Percentiles rank a stretch among this genome's conserved stretches.
These are phyloP conservation scores for Kondoa subrosea DNA, from an alignment of 768 basidiomycete genomes.

Conservation along the genomic window DNA sequence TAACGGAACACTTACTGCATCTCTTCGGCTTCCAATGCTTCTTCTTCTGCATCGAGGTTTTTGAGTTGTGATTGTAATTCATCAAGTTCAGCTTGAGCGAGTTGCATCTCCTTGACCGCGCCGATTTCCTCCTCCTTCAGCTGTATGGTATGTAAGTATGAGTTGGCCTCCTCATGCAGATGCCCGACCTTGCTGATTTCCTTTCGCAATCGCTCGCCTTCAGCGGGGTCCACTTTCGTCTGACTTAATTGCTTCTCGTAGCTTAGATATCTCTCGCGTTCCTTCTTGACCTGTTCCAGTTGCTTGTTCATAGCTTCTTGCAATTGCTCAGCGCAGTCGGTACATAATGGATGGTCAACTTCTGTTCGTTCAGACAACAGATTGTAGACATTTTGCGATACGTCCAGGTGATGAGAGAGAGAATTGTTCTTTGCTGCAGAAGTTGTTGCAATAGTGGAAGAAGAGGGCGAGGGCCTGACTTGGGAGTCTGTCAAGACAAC, in stretches of 20 bases:
- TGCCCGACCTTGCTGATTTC: constrained; percentile 39
- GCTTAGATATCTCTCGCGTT: constrained; percentile 54
- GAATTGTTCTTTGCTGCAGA: constrained; percentile 37
- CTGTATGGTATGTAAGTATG: constrained; percentile 32
- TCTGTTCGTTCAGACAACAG: constrained; percentile 58
- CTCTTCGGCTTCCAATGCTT: constrained; percentile 61
- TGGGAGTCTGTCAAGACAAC: constrained; percentile 60
- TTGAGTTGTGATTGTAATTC: constrained; percentile 57
- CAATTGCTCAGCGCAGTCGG: constrained; percentile 76
- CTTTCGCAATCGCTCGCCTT: constrained; percentile 47
- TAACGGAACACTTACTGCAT: constrained; percentile 44
- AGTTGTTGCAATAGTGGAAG: constrained; percentile 29
- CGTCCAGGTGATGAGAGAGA: constrained; percentile 44
- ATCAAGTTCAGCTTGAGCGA: constrained; percentile 56
- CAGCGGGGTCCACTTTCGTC: constrained; percentile 16
- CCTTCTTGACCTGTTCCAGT: constrained; percentile 53
- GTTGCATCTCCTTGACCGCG: constrained; percentile 44
- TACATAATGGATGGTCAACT: constrained; percentile 54
- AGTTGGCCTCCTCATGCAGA: not conserved
- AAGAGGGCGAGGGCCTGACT: constrained; percentile 28
- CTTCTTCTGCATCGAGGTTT: constrained; percentile 59
- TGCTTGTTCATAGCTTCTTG: constrained; percentile 53
- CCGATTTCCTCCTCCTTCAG: constrained; percentile 22
- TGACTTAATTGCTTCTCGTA: constrained; percentile 34
- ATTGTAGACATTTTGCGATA: constrained; percentile 57